A percentile compares a stretch with the other conserved stretches of the same genome.
Conservation (phyloP, 306 rosid genomes). For the Gynostemma pentaphyllum region DNA sequence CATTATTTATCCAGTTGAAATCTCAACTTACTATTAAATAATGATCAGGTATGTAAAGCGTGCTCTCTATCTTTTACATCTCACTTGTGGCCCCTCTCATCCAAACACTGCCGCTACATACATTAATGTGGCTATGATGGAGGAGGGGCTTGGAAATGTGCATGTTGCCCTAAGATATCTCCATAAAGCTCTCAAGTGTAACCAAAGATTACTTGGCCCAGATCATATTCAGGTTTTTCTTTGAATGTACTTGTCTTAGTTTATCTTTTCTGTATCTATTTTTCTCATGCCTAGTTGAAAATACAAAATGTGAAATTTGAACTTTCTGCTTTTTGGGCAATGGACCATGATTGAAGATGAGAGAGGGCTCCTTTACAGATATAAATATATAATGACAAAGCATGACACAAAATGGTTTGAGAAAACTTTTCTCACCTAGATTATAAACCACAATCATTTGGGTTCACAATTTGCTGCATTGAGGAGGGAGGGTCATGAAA, state of each 20-base stretch:
- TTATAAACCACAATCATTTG: too few relatives aligned
- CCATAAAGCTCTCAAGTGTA: slow-evolving; percentile 96
- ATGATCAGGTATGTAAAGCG: slow-evolving; percentile 70
- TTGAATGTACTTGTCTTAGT: slow-evolving; percentile 9
- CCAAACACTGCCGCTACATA: slow-evolving; percentile 99
- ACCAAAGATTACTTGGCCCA: slow-evolving; percentile 84
- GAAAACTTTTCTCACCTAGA: too few relatives aligned
- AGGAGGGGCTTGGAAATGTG: slow-evolving; percentile 96
- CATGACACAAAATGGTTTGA: too few relatives aligned
- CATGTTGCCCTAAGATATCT: slow-evolving; percentile 96
- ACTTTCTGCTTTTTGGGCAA: background rate
- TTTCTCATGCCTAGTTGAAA: background rate
- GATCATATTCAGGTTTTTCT: slow-evolving; percentile 89
- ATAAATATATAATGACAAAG: too few relatives aligned
- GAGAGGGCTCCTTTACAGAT: background rate
- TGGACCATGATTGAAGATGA: background rate
- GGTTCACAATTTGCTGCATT: too few relatives aligned
- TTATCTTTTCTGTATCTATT: background rate
- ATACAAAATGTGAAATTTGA: background rate
- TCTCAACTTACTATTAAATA: slow-evolving; percentile 6
- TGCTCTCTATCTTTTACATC: slow-evolving; percentile 92
- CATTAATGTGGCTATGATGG: slow-evolving; percentile 99
- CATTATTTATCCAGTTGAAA: background rate
- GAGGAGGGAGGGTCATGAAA: too few relatives aligned
- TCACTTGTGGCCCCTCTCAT: slow-evolving; percentile 97